Conservation (phyloP, 306 rosid genomes). For the Cicer judaicum region DNA sequence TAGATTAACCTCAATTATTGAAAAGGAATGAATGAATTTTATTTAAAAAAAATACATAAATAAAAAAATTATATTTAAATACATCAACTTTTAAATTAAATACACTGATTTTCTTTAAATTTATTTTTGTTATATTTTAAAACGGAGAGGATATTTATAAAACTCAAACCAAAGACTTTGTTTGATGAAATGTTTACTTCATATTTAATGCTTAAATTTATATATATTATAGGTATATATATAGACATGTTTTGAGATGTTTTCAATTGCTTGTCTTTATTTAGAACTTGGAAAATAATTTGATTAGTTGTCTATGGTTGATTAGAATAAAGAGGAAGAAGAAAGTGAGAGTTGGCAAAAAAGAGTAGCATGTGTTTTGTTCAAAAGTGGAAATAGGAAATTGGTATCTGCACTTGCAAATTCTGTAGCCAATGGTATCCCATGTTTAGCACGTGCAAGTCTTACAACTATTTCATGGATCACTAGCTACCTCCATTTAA, state of each 20-base stretch:
- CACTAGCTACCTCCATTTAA: slow-evolving; percentile 55
- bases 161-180: too few relatives aligned
- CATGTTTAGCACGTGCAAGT: slow-evolving; percentile 72
- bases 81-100: too few relatives aligned
- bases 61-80: too few relatives aligned
- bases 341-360: slow-evolving; percentile 68
- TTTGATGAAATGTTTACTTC: too few relatives aligned
- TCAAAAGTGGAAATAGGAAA: slow-evolving; percentile 61
- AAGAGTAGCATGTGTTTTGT: slow-evolving; percentile 61
- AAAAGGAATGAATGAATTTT: too few relatives aligned
- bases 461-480: slow-evolving; percentile 78
- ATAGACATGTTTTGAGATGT: not conserved
- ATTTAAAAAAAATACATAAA: too few relatives aligned
- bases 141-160: too few relatives aligned
- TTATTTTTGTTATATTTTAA: too few relatives aligned
- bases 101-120: too few relatives aligned
- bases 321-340: slow-evolving; percentile 62
- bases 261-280: slow-evolving; percentile 19
- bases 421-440: slow-evolving; percentile 62
- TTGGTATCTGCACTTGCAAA: slow-evolving; percentile 67
- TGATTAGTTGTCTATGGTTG: slow-evolving; percentile 25
- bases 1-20: too few relatives aligned
- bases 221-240: too few relatives aligned
- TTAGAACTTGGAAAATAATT: slow-evolving; percentile 18
- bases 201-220: too few relatives aligned